Evolutionary conservation across 2,329 filamentous ascomycete species (phyloP).

Genomic region (Fusarium haematococcum): DNA sequence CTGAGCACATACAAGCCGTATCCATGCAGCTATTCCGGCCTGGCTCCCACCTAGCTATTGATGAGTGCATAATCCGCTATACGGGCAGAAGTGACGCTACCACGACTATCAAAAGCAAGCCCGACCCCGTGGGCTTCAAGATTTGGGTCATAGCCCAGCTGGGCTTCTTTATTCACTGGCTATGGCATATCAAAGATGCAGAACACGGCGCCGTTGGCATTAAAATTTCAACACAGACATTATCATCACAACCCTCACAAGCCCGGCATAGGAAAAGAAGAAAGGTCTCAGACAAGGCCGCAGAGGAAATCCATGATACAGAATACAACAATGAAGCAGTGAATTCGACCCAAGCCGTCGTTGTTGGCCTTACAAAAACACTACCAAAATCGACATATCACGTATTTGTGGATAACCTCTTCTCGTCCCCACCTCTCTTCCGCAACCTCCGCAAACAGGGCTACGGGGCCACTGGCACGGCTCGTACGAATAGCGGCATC

Average conservation of each 20-base stretch:
- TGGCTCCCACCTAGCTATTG: slow-evolving; percentile 4
- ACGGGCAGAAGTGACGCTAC: not conserved
- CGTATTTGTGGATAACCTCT: too few relatives aligned
- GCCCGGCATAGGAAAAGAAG: not conserved
- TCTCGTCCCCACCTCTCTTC: too few relatives aligned
- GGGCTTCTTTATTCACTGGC: slow-evolving; percentile 19
- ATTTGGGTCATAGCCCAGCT: slow-evolving; percentile 9
- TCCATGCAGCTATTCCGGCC: not conserved
- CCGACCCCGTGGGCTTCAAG: slow-evolving; percentile 1
- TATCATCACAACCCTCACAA: not conserved
- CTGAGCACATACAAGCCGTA: slow-evolving; percentile 6
- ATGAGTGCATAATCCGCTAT: slow-evolving; percentile 18
- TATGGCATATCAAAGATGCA: slow-evolving; percentile 1
- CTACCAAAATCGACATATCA: too few relatives aligned
- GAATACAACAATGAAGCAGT: not conserved
- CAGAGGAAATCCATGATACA: not conserved
- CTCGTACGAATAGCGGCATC: too few relatives aligned
- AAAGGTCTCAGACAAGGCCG: not conserved
- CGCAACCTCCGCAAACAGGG: too few relatives aligned
- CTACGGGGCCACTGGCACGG: too few relatives aligned
- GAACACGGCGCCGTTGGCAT: not conserved
- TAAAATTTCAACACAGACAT: not conserved
- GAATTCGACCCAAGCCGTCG: not conserved
- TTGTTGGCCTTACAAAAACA: not conserved
- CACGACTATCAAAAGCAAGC: not conserved